Evolutionary conservation across 1,284 basidiomycete genomes (phyloP), one percentile per base, ranked within the genome.

Genomic region (Sporisorium reilianum): DNA sequence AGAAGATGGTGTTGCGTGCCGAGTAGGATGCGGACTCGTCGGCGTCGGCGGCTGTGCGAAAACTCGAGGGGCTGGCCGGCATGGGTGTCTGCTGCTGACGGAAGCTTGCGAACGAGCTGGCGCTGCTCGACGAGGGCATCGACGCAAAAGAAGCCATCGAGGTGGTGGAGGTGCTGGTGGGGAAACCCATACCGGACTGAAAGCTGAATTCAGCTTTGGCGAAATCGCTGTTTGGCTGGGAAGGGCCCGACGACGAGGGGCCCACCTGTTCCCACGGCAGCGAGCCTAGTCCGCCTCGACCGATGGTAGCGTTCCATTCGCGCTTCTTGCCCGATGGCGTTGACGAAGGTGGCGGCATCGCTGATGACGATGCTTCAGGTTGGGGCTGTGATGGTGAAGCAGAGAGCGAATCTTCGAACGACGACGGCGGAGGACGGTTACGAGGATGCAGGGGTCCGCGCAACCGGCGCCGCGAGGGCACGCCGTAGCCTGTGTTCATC

Each of bases 401-500:
- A 12, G 25, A 7, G 25, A 40, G 32, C 1, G 38, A 14, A 34
- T 55, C 32, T 20, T 61, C 55, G 48, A 63, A 66, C 1, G 59
- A 26, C n/a, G 61, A 25, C 1, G 58, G 61, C 6, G 54, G 58
- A 12, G 64, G 53, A 4, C 65, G 70, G 16, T 64, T 56, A 38
- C 54, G 65, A 10, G 65, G 61, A 41, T 74, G 70, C 22, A 74
- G 65, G 1, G 70, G 65, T 23, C 61, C 70, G 6, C 70, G 61
- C 34, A 64, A 9, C 14, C 58, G 53, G 30, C 70, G 61, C 55
- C 70, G 52, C 11, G 65, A 64, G 6, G 70, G 70, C 57, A 74
- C 62, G 16, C 65, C 65, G 40, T 74, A 74, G 23, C 70, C 65
- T 9, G 61, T 64, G 36, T 74, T 74, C 70, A 74, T 74, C 14